Evolutionary conservation across 108 stramenopile genomes (phyloP).

Genomic region (Fragilariopsis cylindrus): DNA sequence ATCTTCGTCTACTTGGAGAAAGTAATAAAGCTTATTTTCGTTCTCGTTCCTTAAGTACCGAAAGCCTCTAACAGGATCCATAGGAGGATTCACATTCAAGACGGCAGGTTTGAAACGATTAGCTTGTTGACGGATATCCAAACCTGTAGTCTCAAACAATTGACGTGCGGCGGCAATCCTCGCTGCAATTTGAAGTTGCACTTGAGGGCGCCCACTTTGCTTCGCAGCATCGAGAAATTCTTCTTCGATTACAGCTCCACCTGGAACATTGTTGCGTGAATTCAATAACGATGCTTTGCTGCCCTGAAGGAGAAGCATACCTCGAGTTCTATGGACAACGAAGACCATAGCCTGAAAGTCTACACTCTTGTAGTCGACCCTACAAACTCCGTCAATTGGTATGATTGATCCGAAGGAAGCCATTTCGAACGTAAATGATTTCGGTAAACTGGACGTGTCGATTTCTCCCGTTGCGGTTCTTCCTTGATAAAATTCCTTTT

Average conservation of each 20-base stretch:
- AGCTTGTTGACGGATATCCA: conserved; percentile 24
- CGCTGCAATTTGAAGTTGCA: conserved; percentile 33
- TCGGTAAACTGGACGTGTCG: conserved; percentile 17
- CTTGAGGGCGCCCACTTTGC: conserved; percentile 11
- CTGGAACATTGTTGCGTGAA: conserved; percentile 15
- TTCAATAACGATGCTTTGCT: neutral
- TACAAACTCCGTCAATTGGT: conserved; percentile 15
- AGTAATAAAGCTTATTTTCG: conserved; percentile 31
- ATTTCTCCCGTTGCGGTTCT: conserved; percentile 22
- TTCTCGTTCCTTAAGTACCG: conserved; percentile 23
- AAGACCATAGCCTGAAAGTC: conserved; percentile 25
- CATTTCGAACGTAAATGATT: conserved; percentile 27
- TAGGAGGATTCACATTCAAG: conserved; percentile 13
- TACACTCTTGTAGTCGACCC: conserved; percentile 19
- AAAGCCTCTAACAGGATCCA: conserved; percentile 8
- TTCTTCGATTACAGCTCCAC: conserved; percentile 14
- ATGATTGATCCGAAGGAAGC: neutral
- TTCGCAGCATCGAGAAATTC: conserved; percentile 30
- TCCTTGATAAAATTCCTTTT: conserved; percentile 2
- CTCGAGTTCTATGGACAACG: conserved; percentile 28
- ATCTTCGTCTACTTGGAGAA: conserved; percentile 27
- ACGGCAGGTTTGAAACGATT: conserved; percentile 33
- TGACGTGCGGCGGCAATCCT: conserved; percentile 32
- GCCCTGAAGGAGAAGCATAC: conserved; percentile 25
- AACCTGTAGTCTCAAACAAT: conserved; percentile 28